Percentiles rank a stretch among this genome's conserved stretches.
Evolutionary conservation across 2,329 filamentous ascomycete species (phyloP).

Genomic region (Pezicula carpinea): DNA sequence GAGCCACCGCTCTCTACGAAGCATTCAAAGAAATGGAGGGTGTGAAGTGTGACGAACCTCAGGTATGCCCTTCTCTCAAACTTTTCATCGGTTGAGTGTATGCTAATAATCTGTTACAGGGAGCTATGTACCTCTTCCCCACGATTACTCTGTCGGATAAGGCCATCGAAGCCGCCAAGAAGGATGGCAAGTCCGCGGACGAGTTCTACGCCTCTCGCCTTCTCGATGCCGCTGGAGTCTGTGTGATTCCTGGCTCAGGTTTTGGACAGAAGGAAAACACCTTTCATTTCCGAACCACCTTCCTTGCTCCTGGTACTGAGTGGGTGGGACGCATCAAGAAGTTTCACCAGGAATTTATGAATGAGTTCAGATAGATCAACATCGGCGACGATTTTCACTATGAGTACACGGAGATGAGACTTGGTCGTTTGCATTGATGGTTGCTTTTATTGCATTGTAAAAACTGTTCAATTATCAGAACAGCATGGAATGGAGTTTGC

Average conservation of each 20-base stretch:
- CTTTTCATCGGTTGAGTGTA: neutral
- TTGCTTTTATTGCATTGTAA: too few relatives aligned
- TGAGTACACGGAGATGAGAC: too few relatives aligned
- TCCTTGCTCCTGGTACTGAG: constrained; percentile 91
- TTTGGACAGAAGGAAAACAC: constrained; percentile 93
- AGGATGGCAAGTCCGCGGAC: constrained; percentile 72
- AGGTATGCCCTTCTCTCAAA: constrained; percentile 37
- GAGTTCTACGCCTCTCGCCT: constrained; percentile 92
- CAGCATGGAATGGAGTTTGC: too few relatives aligned
- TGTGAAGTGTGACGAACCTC: constrained; percentile 81
- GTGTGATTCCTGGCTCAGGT: constrained; percentile 85
- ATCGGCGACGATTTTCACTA: neutral
- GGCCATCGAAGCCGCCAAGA: constrained; percentile 69
- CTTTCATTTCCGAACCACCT: constrained; percentile 93
- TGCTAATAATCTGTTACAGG: constrained; percentile 42
- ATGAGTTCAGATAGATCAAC: constrained; percentile 55
- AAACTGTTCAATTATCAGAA: too few relatives aligned
- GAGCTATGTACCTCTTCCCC: constrained; percentile 98
- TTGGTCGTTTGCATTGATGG: too few relatives aligned
- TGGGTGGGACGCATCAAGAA: constrained; percentile 84
- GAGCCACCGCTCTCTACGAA: constrained; percentile 80
- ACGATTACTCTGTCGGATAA: constrained; percentile 76
- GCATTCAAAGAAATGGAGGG: constrained; percentile 95
- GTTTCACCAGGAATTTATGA: constrained; percentile 90
- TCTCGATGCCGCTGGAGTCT: constrained; percentile 91